A percentile compares a stretch with the other conserved stretches of the same genome.
phyloP scores from a whole-genome alignment of 2,329 filamentous ascomycete species.

The Sporothrix protearum region DNA sequence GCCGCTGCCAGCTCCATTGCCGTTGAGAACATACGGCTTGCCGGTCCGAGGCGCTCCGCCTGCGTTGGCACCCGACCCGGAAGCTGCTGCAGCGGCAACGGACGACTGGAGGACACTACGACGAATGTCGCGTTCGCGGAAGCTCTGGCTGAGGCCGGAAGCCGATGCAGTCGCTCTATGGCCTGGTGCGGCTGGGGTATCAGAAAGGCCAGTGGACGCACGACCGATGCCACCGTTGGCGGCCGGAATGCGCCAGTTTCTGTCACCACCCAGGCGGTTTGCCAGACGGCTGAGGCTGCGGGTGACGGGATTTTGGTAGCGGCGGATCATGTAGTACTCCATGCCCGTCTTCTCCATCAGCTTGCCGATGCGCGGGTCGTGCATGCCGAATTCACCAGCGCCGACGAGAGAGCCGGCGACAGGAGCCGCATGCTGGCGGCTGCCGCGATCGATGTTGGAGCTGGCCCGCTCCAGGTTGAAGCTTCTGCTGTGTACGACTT shows the following conservation, averaged over 20 bases:
- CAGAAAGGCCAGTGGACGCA: slow-evolving; percentile 13
- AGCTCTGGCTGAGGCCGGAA: slow-evolving; percentile 41
- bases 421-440: slow-evolving; percentile 38
- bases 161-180: background rate
- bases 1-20: slow-evolving; percentile 35
- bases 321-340: slow-evolving; percentile 70
- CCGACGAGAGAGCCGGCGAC: slow-evolving; percentile 46
- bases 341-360: slow-evolving; percentile 66
- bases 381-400: slow-evolving; percentile 54
- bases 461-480: slow-evolving; percentile 72
- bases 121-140: slow-evolving; percentile 34
- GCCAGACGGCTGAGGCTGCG: slow-evolving; percentile 56
- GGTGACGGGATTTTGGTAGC: slow-evolving; percentile 67
- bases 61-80: background rate
- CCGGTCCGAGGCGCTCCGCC: background rate
- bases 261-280: slow-evolving; percentile 51
- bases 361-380: slow-evolving; percentile 61
- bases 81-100: slow-evolving; percentile 17
- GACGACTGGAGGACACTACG: slow-evolving; percentile 24
- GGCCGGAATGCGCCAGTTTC: slow-evolving; percentile 48
- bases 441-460: slow-evolving; percentile 64
- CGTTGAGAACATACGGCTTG: background rate
- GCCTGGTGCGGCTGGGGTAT: slow-evolving; percentile 10
- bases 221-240: slow-evolving; percentile 33
- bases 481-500: slow-evolving; percentile 70